Base-by-base conservation (phyloP, 805 yeast species). In the Saturnispora zaruensis region DNA sequence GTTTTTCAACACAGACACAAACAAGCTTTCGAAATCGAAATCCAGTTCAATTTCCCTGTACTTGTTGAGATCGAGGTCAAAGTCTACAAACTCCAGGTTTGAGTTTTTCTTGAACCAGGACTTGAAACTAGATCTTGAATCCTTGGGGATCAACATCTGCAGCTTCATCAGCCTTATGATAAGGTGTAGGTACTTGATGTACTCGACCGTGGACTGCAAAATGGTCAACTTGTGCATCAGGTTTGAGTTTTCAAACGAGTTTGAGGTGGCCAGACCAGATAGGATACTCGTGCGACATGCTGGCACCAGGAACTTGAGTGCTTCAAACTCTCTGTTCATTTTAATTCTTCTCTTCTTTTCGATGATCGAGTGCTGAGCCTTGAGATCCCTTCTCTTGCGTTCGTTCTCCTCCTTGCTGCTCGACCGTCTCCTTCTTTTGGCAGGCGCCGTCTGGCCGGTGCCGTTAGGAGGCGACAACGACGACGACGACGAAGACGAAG, bases 261-360 rank as follows among this genome's bases (percentile, higher is more conserved):
- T 45, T 38, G 61, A 55, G 36, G 60, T 62, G 37, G 51, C 55
- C 25, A 63, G 54, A 7, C 64, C 64, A 25, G 55, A 56, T 13
- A 61, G 49, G 13, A 66, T 67, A 28, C 76, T 72, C 30, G 74
- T 70, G 45, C 89, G 70, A 62, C 95, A 86, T 11, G 91, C 89
- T 1, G 95, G 95, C 16, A 87, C 81, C 46, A 87, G 65, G 58
- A 75, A 80, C 61, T 86, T 84, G 55, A 87, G 73, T 1, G 90
- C 87, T 61, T 85, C 93, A 61, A 85, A 87, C 64, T 87, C 93
- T 48, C 89, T 70, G 64, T 87, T 87, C 72, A 87, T 84, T 60
- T 84, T 84, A 47, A 82, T 76, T 53, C 95, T 69, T 56, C 95
- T 73, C 57, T 86, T 77, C 59, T 87, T 83, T 64, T 87, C 95